Evolutionary conservation across 2,329 filamentous ascomycete species (phyloP).

Genomic region (Paramyrothecium sp.): DNA sequence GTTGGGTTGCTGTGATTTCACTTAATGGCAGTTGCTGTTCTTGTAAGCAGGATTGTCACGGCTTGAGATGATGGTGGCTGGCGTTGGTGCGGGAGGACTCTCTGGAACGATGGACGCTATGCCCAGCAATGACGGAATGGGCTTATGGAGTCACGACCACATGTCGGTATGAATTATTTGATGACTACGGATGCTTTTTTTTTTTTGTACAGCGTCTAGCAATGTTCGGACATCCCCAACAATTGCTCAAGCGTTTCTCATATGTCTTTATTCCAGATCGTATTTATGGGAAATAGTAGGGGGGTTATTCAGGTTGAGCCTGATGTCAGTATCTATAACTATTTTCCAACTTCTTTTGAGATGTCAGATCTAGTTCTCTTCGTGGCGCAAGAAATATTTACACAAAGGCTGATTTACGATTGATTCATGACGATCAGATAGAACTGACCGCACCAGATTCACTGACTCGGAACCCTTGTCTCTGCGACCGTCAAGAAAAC

Average conservation of each 20-base stretch:
- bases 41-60: constrained; percentile 61
- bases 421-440: too few relatives aligned
- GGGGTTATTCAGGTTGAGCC: too few relatives aligned
- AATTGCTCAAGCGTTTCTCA: neutral
- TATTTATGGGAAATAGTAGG: too few relatives aligned
- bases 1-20: neutral
- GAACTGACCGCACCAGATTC: too few relatives aligned
- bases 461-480: too few relatives aligned
- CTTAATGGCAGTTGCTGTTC: constrained; percentile 39
- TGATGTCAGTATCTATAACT: too few relatives aligned
- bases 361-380: too few relatives aligned
- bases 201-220: neutral
- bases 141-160: neutral
- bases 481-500: too few relatives aligned
- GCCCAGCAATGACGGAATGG: neutral
- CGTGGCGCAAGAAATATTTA: too few relatives aligned
- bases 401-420: too few relatives aligned
- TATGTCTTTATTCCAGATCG: neutral
- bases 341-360: too few relatives aligned
- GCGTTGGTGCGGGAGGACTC: neutral
- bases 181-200: neutral
- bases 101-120: neutral
- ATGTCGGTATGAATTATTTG: neutral
- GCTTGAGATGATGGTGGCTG: constrained; percentile 53
- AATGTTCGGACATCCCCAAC: neutral